Evolutionary conservation across 768 basidiomycete species (phyloP).

Genomic region (Dioszegia hungarica): DNA sequence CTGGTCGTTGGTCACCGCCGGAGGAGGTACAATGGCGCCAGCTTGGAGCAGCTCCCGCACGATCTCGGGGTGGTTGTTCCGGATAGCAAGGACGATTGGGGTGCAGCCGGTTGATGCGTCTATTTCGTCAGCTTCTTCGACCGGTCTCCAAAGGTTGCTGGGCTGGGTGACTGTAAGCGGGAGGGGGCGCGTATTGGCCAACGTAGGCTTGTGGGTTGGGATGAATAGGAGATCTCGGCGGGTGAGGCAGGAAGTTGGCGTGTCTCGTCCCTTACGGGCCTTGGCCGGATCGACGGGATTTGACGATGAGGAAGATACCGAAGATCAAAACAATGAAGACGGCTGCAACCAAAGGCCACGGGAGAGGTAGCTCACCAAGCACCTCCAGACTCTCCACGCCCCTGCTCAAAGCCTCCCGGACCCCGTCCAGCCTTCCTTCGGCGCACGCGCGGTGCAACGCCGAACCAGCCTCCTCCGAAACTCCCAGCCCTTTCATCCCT

Average conservation of each 20-base stretch:
- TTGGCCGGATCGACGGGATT: too few relatives aligned
- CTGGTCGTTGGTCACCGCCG: constrained; percentile 42
- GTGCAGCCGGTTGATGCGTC: constrained; percentile 44
- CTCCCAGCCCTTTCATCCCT: constrained; percentile 1
- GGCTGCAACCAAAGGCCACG: background rate
- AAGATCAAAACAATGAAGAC: too few relatives aligned
- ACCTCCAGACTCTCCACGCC: constrained; percentile 39
- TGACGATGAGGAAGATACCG: too few relatives aligned
- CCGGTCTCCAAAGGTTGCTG: too few relatives aligned
- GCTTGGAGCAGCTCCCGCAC: constrained; percentile 42
- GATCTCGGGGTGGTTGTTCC: constrained; percentile 41
- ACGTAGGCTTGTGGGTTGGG: too few relatives aligned
- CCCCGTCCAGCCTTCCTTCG: constrained; percentile 43
- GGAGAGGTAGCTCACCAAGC: constrained; percentile 34
- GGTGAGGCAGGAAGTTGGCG: too few relatives aligned
- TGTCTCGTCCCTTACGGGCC: too few relatives aligned
- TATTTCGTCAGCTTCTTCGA: constrained; percentile 15
- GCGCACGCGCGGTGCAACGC: constrained; percentile 43
- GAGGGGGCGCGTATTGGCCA: too few relatives aligned
- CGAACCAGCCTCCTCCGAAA: background rate
- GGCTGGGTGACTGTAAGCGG: too few relatives aligned
- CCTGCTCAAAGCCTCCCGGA: constrained; percentile 32
- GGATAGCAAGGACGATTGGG: constrained; percentile 46
- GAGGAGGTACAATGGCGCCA: constrained; percentile 46
- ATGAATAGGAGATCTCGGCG: too few relatives aligned